Percentiles rank a stretch among this genome's conserved stretches.
phyloP scores from a whole-genome alignment of 75 land plant genomes.

The Picea glauca region DNA sequence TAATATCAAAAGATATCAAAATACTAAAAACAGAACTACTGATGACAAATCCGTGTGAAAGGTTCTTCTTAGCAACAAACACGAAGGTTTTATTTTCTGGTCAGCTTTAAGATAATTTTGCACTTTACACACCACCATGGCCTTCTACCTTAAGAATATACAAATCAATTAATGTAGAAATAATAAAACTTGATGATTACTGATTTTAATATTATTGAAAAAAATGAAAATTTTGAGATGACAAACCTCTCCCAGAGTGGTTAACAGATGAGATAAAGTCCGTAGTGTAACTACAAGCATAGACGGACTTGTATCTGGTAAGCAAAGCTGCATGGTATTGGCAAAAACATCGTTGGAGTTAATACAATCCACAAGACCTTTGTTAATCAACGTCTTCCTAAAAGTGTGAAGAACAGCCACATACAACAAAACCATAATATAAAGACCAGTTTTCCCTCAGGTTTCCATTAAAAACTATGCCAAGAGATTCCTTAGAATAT shows the following conservation, averaged over 20 bases:
- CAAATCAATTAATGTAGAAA: neutral
- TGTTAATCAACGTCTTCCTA: neutral
- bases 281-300: slow-evolving; percentile 70
- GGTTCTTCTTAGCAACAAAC: neutral
- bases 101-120: neutral
- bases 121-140: neutral
- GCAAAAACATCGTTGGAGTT: neutral
- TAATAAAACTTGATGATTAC: neutral
- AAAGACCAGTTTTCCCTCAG: neutral
- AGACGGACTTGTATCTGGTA: slow-evolving; percentile 58
- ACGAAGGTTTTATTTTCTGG: neutral
- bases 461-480: neutral
- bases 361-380: neutral
- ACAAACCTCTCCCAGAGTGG: slow-evolving; percentile 87
- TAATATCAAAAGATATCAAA: slow-evolving; percentile 10
- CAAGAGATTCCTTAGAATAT: neutral
- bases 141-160: neutral
- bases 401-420: neutral
- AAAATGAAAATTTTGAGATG: neutral
- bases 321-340: slow-evolving; percentile 54
- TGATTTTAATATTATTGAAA: neutral
- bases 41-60: too few relatives aligned
- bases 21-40: neutral
- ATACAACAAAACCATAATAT: neutral
- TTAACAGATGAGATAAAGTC: slow-evolving; percentile 72